These are phyloP conservation scores for Gynochthodes officinalis DNA, from an alignment of 257 asterid genomes.

Conservation along the genomic window DNA sequence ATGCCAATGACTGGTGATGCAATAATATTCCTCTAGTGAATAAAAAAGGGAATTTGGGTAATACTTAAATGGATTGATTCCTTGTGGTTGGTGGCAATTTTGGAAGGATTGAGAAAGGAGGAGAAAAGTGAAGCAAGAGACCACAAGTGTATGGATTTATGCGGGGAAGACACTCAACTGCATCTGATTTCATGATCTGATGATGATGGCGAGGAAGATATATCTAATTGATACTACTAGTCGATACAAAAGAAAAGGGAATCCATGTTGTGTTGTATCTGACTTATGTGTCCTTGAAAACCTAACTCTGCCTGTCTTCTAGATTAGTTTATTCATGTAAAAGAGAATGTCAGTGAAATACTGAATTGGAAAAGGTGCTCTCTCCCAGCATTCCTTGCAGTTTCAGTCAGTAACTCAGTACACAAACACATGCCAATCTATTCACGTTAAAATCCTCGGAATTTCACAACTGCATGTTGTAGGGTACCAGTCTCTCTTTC, in stretches of 20 bases:
- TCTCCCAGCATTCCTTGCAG: conserved; percentile 32
- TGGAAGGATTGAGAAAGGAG: conserved; percentile 71
- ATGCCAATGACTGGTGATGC: conserved; percentile 35
- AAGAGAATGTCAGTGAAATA: conserved; percentile 50
- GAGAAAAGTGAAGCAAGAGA: conserved; percentile 45
- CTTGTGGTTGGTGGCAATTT: conserved; percentile 77
- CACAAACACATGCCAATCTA: conserved; percentile 16
- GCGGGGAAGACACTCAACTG: conserved; percentile 14
- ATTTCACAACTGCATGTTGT: not conserved
- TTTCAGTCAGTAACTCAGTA: conserved; percentile 22
- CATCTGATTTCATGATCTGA: conserved; percentile 19
- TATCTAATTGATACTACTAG: conserved; percentile 13
- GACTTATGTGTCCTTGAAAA: conserved; percentile 43
- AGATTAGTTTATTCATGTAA: conserved; percentile 25
- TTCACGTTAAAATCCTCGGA: conserved; percentile 15
- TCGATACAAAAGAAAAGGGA: conserved; percentile 61
- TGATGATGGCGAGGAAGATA: not conserved
- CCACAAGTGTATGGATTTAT: conserved; percentile 53
- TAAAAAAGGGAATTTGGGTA: conserved; percentile 35
- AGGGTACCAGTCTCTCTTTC: too few relatives aligned
- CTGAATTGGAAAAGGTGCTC: conserved; percentile 38
- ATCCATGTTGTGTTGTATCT: conserved; percentile 68
- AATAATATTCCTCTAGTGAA: conserved; percentile 55
- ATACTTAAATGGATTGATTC: conserved; percentile 69
- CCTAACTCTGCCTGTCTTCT: conserved; percentile 29